These are phyloP conservation scores for Lippia alba DNA, from an alignment of 305 asterid species.

Conservation along the genomic window DNA sequence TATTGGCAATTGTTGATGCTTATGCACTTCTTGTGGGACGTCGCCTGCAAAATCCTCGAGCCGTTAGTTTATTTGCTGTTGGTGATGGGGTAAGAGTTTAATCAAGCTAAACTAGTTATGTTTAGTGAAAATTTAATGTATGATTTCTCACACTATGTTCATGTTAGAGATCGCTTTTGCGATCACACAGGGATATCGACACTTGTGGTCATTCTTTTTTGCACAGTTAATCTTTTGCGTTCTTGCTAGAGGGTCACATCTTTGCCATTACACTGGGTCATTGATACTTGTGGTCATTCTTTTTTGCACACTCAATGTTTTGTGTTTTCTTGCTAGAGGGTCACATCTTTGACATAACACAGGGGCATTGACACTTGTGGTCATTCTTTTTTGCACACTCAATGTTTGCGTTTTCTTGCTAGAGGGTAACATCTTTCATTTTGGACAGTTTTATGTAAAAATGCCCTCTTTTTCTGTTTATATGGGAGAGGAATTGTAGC, in stretches of 20 bases:
- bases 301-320: background rate
- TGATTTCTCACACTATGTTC: slow-evolving; percentile 18
- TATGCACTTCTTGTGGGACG: slow-evolving; percentile 96
- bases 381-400: background rate
- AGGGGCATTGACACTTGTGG: no score
- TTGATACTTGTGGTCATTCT: no score
- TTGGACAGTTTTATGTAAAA: background rate
- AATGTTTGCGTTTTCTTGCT: background rate
- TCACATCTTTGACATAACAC: background rate
- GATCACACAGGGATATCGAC: background rate
- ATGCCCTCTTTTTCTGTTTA: background rate
- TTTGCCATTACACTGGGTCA: no score
- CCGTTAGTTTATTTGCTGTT: slow-evolving; percentile 78
- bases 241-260: background rate
- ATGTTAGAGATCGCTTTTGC: slow-evolving; percentile 10
- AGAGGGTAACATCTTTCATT: slow-evolving; percentile 6
- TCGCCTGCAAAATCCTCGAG: slow-evolving; percentile 69
- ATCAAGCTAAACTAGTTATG: slow-evolving; percentile 10
- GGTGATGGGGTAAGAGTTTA: slow-evolving; percentile 94
- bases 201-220: background rate
- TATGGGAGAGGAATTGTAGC: background rate
- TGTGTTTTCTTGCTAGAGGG: background rate
- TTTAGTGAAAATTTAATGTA: slow-evolving; percentile 12
- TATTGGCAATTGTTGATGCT: slow-evolving; percentile 69
- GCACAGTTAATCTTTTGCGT: background rate